phyloP scores from a whole-genome alignment of 148 eudicot species.

The Vaccinium darrowii region DNA sequence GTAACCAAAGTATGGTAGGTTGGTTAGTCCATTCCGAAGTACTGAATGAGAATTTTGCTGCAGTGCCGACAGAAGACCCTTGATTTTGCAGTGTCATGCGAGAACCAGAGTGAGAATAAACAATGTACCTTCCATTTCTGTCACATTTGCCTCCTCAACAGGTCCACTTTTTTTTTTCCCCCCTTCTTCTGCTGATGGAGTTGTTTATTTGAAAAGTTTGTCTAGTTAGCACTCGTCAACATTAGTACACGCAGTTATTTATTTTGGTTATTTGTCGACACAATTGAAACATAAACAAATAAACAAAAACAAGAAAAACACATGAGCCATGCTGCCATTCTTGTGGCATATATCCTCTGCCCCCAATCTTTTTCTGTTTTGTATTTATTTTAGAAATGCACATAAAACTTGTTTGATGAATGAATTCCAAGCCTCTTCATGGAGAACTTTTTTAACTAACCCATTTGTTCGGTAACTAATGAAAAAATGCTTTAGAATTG shows the following conservation, averaged over 20 bases:
- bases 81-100: conserved; percentile 23
- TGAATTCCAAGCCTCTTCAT: no score
- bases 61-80: conserved; percentile 29
- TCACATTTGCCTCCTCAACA: conserved; percentile 27
- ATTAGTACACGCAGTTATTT: no score
- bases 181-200: neutral
- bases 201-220: neutral
- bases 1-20: neutral
- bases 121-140: conserved; percentile 26
- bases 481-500: neutral
- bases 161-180: conserved; percentile 12
- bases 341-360: no score
- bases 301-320: no score
- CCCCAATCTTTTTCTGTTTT: no score
- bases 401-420: no score
- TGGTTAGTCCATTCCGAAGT: neutral
- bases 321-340: no score
- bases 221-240: neutral
- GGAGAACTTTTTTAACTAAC: neutral
- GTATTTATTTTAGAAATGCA: no score
- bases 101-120: conserved; percentile 15
- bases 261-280: no score
- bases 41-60: neutral
- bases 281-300: no score
- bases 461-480: neutral